phyloP scores from a whole-genome alignment of 2,329 filamentous ascomycete species.

The Calonectria pteridis region DNA sequence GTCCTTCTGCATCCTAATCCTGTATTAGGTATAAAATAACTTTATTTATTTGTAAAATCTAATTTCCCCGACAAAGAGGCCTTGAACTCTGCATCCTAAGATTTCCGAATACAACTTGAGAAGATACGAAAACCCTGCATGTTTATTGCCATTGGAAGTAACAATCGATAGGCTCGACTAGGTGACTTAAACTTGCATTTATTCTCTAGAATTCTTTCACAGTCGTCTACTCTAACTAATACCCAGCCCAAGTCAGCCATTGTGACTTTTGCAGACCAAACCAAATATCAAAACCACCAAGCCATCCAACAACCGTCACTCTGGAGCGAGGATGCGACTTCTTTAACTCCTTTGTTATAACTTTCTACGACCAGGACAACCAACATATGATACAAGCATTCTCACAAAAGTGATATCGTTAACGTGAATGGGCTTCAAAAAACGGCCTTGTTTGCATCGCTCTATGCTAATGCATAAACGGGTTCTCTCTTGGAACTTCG shows the following conservation, averaged over 20 bases:
- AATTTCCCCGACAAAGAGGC: not conserved
- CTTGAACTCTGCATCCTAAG: not conserved
- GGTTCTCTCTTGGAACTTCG: not conserved
- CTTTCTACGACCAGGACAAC: not conserved
- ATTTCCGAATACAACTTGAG: not conserved
- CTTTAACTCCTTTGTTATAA: not conserved
- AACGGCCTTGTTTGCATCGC: not conserved
- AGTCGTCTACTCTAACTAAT: no score
- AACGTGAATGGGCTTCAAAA: not conserved
- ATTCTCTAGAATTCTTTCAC: not conserved
- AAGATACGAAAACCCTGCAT: not conserved
- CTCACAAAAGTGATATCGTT: not conserved
- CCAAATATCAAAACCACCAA: not conserved
- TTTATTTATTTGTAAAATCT: no score
- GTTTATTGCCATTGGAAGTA: no score
- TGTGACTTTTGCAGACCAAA: not conserved
- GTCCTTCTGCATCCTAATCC: no score
- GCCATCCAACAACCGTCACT: not conserved
- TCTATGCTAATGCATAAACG: not conserved
- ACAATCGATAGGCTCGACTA: no score
- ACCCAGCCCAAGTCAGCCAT: not conserved
- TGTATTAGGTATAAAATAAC: no score
- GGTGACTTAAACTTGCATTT: no score
- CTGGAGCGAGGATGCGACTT: not conserved
- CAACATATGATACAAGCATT: not conserved